phyloP scores from a whole-genome alignment of 192 early-diverging fungal genomes.

The Linnemannia exigua region DNA sequence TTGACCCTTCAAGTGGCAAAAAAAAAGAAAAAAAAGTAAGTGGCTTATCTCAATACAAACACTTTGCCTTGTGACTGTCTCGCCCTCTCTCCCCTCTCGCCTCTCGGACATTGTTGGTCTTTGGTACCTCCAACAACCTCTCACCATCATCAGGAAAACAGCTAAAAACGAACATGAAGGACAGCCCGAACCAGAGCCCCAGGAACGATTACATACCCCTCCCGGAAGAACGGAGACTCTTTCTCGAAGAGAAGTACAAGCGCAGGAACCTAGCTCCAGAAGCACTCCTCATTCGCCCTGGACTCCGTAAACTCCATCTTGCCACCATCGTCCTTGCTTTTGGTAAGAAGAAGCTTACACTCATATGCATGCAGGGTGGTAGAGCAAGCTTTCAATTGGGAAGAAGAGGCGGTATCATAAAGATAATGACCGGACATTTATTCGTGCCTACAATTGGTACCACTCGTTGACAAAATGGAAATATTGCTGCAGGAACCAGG shows the following conservation, averaged over 20 bases:
- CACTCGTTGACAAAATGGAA: too few relatives aligned
- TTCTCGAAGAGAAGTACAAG: conserved; percentile 51
- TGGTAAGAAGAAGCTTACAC: conserved; percentile 18
- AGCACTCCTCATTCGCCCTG: conserved; percentile 42
- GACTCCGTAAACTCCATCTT: conserved; percentile 41
- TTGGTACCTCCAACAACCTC: neutral
- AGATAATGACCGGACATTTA: too few relatives aligned
- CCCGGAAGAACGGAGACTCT: conserved; percentile 34
- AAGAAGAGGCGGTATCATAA: too few relatives aligned
- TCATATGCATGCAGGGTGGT: too few relatives aligned
- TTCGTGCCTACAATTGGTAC: too few relatives aligned
- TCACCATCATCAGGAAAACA: neutral
- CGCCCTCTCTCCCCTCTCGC: neutral
- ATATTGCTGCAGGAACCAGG: too few relatives aligned
- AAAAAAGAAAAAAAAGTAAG: conserved; percentile 19
- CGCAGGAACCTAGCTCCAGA: conserved; percentile 52
- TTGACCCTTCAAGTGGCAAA: neutral
- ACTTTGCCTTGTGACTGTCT: neutral
- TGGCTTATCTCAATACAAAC: neutral
- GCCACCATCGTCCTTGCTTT: conserved; percentile 40
- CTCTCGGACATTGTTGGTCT: neutral
- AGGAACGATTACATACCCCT: conserved; percentile 40
- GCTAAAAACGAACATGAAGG: conserved; percentile 22
- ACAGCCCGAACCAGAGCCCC: conserved; percentile 47
- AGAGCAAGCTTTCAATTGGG: too few relatives aligned